These are phyloP conservation scores for Aspergillus floridensis DNA, from an alignment of 2,329 filamentous ascomycete species.

Conservation along the genomic window DNA sequence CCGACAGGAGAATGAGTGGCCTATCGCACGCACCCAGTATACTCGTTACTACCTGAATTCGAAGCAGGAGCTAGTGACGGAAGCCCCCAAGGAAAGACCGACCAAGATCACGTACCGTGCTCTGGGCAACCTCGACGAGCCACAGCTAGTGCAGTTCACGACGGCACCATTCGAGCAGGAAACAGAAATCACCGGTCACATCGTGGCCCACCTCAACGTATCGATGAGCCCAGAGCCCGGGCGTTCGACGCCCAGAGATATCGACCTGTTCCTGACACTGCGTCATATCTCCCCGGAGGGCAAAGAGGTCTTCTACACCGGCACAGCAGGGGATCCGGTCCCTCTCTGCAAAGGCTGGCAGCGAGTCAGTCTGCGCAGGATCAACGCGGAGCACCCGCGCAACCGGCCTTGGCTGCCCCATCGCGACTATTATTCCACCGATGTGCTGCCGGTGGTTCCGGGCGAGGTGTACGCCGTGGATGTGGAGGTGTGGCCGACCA, in stretches of 20 bases:
- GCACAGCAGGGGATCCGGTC: conserved; percentile 55
- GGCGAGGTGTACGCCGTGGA: conserved; percentile 53
- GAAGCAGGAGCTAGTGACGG: conserved; percentile 40
- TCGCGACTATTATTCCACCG: conserved; percentile 51
- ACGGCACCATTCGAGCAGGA: conserved; percentile 59
- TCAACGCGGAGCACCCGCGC: conserved; percentile 43
- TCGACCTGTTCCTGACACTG: conserved; percentile 57
- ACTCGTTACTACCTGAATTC: conserved; percentile 60
- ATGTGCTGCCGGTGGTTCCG: conserved; percentile 47
- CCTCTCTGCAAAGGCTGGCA: conserved; percentile 57
- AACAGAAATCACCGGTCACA: conserved; percentile 68
- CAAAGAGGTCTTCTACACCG: conserved; percentile 56
- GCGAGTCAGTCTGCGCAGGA: conserved; percentile 52
- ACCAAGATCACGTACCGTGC: conserved; percentile 58
- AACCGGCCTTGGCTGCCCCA: conserved; percentile 49
- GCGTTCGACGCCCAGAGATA: conserved; percentile 46
- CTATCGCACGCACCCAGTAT: conserved; percentile 64
- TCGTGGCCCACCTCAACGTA: conserved; percentile 63
- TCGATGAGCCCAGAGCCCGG: conserved; percentile 48
- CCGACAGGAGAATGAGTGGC: conserved; percentile 63
- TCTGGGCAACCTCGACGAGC: conserved; percentile 56
- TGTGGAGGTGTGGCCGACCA: conserved; percentile 43
- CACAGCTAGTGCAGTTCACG: conserved; percentile 57
- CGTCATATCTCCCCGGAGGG: conserved; percentile 50
- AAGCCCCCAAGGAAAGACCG: conserved; percentile 24